Evolutionary conservation across 164 flowering plant species (phyloP), one percentile per base, ranked within the genome.

Genomic region (Chimonanthus salicifolius): DNA sequence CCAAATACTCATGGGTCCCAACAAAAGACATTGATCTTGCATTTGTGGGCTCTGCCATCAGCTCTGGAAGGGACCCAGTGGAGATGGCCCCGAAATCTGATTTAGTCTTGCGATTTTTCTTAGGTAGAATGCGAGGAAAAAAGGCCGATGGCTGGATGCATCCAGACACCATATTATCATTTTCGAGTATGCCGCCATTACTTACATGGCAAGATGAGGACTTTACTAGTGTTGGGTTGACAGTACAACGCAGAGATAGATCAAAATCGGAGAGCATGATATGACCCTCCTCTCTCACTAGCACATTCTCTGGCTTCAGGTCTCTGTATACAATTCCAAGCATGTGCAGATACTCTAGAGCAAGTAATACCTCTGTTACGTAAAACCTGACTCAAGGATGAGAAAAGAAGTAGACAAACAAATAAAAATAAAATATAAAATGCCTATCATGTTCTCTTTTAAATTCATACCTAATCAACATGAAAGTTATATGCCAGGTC

Each of bases 241-340:
- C 77, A 43, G 77, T 58, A 66, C 72, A 74, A 9, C 72, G 77
- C 11, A 74, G 71, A 6, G 75, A 73, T 4, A 73, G 71, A 43
- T 73, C 75, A 67, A 73, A 73, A 20, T 73, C 75, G 7, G 76
- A 74, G 46, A 74, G 71, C 71, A 68, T 74, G 16, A 74, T 74
- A 58, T 74, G 76, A 10, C 76, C 76, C 43, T 69, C 76, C 3
- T 74, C 76, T 58, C 76, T 74, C 58, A 74, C 77, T 20, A 69
- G 72, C 47, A 74, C 77, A 74, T 74, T 74, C 44, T 74, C 77
- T 62, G 77, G 77, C 68, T 74, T 74, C 50, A 73, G 75, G 71
- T 73, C 75, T 45, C 75, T 45, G 62, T 73, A 67, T 8, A 73
- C 49, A 16, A 68, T 69, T 15, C 77, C 77, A 33, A 74, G 77